Evolutionary conservation across 1,284 basidiomycete species (phyloP).

Genomic region (Sporisorium reilianum): DNA sequence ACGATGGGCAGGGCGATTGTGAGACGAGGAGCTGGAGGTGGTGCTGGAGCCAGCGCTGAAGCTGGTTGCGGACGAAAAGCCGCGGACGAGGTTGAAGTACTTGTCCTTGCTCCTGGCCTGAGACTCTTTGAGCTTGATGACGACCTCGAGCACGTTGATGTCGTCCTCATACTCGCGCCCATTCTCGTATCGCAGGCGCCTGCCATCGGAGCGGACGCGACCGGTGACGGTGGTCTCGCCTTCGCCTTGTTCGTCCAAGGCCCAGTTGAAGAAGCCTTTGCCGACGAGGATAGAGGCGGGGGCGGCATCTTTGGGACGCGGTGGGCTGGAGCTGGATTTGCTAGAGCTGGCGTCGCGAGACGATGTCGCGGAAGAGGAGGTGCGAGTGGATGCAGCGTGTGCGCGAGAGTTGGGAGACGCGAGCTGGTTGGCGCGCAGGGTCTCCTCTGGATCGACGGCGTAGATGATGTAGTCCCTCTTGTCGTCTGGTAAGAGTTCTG

Average conservation of each 20-base stretch:
- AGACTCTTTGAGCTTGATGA: constrained; percentile 64
- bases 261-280: constrained; percentile 65
- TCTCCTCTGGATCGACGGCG: constrained; percentile 67
- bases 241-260: constrained; percentile 62
- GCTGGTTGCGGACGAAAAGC: constrained; percentile 39
- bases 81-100: constrained; percentile 56
- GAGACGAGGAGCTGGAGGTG: constrained; percentile 10
- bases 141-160: constrained; percentile 62
- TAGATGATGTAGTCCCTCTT: constrained; percentile 66
- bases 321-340: constrained; percentile 35
- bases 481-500: constrained; percentile 63
- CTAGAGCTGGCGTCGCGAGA: constrained; percentile 36
- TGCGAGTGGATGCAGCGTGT: constrained; percentile 19
- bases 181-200: constrained; percentile 53
- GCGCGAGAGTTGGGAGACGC: constrained; percentile 38
- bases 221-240: constrained; percentile 64
- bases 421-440: constrained; percentile 46
- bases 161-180: constrained; percentile 55
- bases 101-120: constrained; percentile 59
- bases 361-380: constrained; percentile 17
- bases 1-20: constrained; percentile 12
- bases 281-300: constrained; percentile 58
- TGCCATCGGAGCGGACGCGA: constrained; percentile 56
- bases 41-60: constrained; percentile 29
- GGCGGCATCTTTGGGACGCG: constrained; percentile 27